Conservation (phyloP, 202 grass and related monocot species). For the Setaria viridis region DNA sequence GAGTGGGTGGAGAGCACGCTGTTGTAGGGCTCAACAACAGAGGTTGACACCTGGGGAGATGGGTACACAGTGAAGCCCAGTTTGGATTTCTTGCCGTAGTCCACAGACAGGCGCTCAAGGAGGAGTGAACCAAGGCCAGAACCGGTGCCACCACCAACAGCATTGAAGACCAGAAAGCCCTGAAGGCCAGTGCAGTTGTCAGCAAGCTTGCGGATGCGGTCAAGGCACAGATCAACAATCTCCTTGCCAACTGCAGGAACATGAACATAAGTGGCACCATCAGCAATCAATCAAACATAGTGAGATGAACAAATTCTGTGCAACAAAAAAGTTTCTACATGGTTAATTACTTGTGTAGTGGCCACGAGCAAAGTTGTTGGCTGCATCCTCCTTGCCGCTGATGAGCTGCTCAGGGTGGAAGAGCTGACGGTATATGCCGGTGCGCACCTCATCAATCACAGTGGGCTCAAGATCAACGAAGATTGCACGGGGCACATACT, state of each 20-base stretch:
- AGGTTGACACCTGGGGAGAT: constrained; percentile 82
- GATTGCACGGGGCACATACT: constrained; percentile 82
- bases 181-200: constrained; percentile 85
- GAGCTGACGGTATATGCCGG: constrained; percentile 89
- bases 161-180: constrained; percentile 90
- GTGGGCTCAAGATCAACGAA: constrained; percentile 89
- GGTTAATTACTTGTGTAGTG: constrained; percentile 76
- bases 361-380: constrained; percentile 88
- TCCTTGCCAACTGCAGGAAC: constrained; percentile 79
- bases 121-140: constrained; percentile 83
- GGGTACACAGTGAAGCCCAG: constrained; percentile 88
- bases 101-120: constrained; percentile 78
- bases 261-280: background rate
- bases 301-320: background rate
- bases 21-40: constrained; percentile 89
- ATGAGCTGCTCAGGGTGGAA: constrained; percentile 98
- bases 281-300: background rate
- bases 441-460: constrained; percentile 89
- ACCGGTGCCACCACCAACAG: constrained; percentile 76
- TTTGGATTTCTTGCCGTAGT: constrained; percentile 85
- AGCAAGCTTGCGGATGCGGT: constrained; percentile 75
- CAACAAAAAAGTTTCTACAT: background rate
- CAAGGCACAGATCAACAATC: constrained; percentile 77
- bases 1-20: constrained; percentile 78
- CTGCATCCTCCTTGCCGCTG: constrained; percentile 93